Base-by-base conservation (phyloP, 129 eudicot genomes). In the Flaveria ramosissima region DNA sequence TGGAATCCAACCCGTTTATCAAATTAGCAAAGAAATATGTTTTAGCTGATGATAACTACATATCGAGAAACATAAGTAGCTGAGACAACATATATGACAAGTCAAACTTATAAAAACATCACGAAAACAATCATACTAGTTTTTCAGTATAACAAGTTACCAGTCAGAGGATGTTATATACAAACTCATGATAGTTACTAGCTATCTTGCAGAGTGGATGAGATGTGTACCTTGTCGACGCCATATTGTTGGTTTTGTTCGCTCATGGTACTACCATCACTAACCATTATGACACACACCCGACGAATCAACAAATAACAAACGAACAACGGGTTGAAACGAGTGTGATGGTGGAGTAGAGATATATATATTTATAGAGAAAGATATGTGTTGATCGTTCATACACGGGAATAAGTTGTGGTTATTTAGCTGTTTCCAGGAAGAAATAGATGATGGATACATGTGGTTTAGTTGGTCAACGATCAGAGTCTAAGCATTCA, bases 381-480 rank as follows among this genome's bases (percentile, higher is more conserved):
- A 19, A 53, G 32, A 6, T 0, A 1, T 4, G 1, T 46, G 21
- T 13, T 63, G 42, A 56, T 20, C 2, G n/a, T 66, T 73, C 14
- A 30, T 11, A 14, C 56, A 55, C 10, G 50, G 11, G 39, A 67
- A 75, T 80, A 75, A 73, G 36, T 53, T 43, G 19, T 17, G 62
- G 84, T 14, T 46, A 46, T 1, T 46, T 74, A 27, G 84, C 80
- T 53, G 84, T 26, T 80, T 80, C 84, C 80, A 42, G 75, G 79
- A 80, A 80, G 75, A 46, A 48, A 48, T 80, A 64, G 50, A 23
- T 57, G 4, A 11, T 9, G 24, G 21, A 77, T 71, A 56, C 79
- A 80, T 80, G 75, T 80, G 79, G 79, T 52, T 17, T 41, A 9
- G 63, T n/a, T 66, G 51, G 75, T 79, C 74, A 75, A 80, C 83